A percentile compares a stretch with the other conserved stretches of the same genome.
phyloP scores from a whole-genome alignment of 2,329 filamentous ascomycete genomes.

The Grosmannia serpens region DNA sequence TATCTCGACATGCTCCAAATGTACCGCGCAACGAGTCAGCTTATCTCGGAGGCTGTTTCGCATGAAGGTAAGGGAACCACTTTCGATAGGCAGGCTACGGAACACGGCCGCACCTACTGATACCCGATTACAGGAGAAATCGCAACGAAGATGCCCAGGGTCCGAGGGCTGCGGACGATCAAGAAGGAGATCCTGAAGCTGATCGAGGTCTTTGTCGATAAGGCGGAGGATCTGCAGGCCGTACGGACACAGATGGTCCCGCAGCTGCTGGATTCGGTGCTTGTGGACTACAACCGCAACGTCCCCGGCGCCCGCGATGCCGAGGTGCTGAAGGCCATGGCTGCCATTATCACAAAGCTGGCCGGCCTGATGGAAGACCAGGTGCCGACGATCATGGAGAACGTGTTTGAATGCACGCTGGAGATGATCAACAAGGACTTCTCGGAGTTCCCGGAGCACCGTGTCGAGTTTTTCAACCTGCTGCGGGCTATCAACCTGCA shows the following conservation, averaged over 20 bases:
- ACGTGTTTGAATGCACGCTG: conserved; percentile 94
- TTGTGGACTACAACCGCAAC: conserved; percentile 95
- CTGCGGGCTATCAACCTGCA: conserved; percentile 91
- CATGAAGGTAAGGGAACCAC: conserved; percentile 52
- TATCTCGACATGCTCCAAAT: conserved; percentile 98
- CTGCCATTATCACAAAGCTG: conserved; percentile 90
- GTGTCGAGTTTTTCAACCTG: conserved; percentile 99
- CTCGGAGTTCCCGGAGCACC: conserved; percentile 95
- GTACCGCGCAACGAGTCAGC: conserved; percentile 92
- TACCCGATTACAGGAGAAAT: conserved; percentile 54
- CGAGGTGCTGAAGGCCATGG: conserved; percentile 95
- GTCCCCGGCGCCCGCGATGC: conserved; percentile 92
- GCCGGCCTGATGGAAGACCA: conserved; percentile 96
- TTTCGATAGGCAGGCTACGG: background rate
- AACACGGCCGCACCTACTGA: background rate
- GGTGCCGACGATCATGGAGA: conserved; percentile 94
- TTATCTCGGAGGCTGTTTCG: conserved; percentile 88
- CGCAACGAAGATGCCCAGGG: conserved; percentile 94
- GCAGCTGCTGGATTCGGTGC: conserved; percentile 84
- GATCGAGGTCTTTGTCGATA: conserved; percentile 95
- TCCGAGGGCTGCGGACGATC: conserved; percentile 88
- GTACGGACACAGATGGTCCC: conserved; percentile 91
- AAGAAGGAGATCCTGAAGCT: conserved; percentile 99
- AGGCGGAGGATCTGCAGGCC: conserved; percentile 90
- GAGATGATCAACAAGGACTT: conserved; percentile 99